Conservation (phyloP, 2,329 filamentous ascomycete genomes). For the Geoglossum cookeanum region DNA sequence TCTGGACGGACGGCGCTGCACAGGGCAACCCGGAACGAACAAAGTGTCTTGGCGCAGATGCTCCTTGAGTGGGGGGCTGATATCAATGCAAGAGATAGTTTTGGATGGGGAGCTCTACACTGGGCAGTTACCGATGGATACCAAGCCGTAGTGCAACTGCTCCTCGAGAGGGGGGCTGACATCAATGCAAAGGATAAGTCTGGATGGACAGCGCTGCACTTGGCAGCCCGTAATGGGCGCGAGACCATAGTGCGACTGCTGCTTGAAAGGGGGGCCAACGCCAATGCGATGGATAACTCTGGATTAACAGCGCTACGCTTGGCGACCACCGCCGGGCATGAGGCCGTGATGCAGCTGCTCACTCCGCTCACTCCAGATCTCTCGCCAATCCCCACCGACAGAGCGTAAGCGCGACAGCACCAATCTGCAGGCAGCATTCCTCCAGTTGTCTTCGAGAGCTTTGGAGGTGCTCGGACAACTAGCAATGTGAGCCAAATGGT, state of each 20-base stretch:
- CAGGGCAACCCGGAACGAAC: neutral
- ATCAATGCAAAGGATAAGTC: neutral
- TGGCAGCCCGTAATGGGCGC: neutral
- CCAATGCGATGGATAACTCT: accelerated
- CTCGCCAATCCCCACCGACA: too few species aligned
- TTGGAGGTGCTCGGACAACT: too few species aligned
- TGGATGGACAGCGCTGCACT: neutral
- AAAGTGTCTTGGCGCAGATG: neutral
- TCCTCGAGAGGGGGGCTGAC: neutral
- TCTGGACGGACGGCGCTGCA: too few species aligned
- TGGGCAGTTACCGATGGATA: neutral
- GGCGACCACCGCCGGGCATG: neutral
- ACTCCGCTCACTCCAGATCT: too few species aligned
- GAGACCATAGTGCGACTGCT: neutral
- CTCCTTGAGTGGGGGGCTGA: neutral
- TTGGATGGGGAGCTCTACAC: neutral
- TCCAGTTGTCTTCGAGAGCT: too few species aligned
- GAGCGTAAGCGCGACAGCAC: too few species aligned
- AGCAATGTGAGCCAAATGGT: too few species aligned
- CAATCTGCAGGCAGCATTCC: too few species aligned
- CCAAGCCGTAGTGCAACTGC: neutral
- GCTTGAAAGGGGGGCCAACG: neutral
- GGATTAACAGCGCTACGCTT: neutral
- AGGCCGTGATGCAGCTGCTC: neutral
- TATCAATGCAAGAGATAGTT: neutral